phyloP scores from a whole-genome alignment of 768 basidiomycete species.

The Cyclocybe cylindracea region DNA sequence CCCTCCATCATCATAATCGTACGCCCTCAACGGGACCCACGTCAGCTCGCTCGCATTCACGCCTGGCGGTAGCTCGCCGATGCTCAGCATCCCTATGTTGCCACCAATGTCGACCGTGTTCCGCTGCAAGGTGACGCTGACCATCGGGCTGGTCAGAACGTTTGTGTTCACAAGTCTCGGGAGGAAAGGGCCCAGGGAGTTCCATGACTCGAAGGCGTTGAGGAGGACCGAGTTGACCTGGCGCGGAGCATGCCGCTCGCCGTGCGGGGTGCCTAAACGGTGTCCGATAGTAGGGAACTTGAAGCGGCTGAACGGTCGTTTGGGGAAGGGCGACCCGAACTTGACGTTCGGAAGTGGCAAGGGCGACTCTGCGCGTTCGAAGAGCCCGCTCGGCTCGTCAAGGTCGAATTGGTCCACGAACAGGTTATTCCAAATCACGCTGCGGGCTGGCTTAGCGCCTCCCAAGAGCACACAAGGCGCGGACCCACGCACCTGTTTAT shows the following conservation, averaged over 20 bases:
- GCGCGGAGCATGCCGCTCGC: slow-evolving; percentile 10
- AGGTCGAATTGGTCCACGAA: slow-evolving; percentile 23
- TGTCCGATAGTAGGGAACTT: slow-evolving; percentile 30
- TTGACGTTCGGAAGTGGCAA: slow-evolving; percentile 14
- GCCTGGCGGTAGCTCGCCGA: slow-evolving; percentile 63
- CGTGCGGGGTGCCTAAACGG: slow-evolving; percentile 6
- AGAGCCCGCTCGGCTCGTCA: slow-evolving; percentile 1
- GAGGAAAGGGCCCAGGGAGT: slow-evolving; percentile 44
- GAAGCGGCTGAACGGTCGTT: slow-evolving; percentile 20
- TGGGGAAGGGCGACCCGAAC: slow-evolving; percentile 24
- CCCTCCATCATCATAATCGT: slow-evolving; percentile 52
- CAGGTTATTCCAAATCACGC: slow-evolving; percentile 47
- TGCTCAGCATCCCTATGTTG: slow-evolving; percentile 62
- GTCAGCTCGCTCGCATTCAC: slow-evolving; percentile 52
- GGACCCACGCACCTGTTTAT: slow-evolving; percentile 54
- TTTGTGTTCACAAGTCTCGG: slow-evolving; percentile 43
- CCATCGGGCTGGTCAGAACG: slow-evolving; percentile 44
- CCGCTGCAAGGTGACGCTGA: slow-evolving; percentile 66
- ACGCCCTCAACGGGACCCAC: slow-evolving; percentile 65
- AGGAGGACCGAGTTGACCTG: slow-evolving; percentile 16
- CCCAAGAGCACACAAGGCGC: not conserved
- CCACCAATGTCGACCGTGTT: slow-evolving; percentile 69
- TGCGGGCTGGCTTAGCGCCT: slow-evolving; percentile 16
- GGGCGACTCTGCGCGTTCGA: not conserved
- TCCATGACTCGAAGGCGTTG: slow-evolving; percentile 38